These are phyloP conservation scores for Castanospermum australe DNA, from an alignment of 306 rosid genomes.

Conservation along the genomic window DNA sequence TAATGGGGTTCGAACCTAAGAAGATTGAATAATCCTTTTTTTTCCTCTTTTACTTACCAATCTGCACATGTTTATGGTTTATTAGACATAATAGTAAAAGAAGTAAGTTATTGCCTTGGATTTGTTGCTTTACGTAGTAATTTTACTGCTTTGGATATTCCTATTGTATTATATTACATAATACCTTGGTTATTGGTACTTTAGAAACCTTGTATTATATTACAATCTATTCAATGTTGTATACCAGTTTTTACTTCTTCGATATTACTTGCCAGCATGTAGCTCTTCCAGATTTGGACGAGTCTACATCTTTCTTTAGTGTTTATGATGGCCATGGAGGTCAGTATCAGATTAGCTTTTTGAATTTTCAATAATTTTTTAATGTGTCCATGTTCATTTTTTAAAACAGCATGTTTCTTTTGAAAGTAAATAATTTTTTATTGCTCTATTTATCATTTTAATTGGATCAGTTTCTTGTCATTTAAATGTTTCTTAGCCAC, in stretches of 20 bases:
- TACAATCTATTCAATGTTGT: neutral
- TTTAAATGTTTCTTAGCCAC: neutral
- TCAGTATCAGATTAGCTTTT: constrained; percentile 31
- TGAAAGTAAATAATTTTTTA: neutral
- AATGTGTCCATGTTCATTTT: constrained; percentile 8
- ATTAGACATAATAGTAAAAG: neutral
- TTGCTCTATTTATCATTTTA: neutral
- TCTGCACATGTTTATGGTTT: neutral
- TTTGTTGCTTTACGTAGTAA: neutral
- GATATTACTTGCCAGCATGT: constrained; percentile 71
- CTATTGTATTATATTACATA: no score
- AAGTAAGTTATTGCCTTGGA: neutral
- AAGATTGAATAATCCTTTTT: neutral
- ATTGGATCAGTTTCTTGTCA: neutral
- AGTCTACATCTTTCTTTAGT: constrained; percentile 87
- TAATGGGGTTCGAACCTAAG: neutral
- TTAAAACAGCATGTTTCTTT: neutral
- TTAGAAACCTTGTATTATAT: neutral
- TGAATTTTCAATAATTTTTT: neutral
- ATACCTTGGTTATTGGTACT: constrained; percentile 19
- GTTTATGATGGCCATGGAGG: constrained; percentile 99
- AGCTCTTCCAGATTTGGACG: constrained; percentile 74
- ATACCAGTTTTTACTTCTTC: constrained; percentile 12
- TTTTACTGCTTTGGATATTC: no score
- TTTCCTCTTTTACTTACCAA: neutral